Evolutionary conservation across 176 grass and related monocot genomes (phyloP), one percentile per base, ranked within the genome.

Genomic region (Aegilops umbellulata): DNA sequence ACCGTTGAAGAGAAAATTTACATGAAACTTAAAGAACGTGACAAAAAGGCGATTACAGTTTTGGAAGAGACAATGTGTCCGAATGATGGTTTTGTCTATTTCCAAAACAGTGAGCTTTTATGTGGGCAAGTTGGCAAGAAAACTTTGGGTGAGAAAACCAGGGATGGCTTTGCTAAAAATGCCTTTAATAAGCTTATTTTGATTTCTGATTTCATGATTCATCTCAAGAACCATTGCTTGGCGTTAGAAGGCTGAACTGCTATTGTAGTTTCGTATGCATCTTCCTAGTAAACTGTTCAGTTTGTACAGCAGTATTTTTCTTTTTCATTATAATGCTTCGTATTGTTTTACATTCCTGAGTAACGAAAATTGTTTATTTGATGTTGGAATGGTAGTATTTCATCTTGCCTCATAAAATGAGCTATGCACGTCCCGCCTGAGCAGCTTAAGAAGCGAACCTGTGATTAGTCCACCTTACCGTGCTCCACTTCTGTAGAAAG

Each of bases 101-200:
- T 98, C 75, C 93, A 88, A 65, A 98, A 98, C 84, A 98, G 96
- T 62, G 96, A 98, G 62, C 93, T 98, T 80, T 86, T 98, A 77
- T 92, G 77, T 79, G 96, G 96, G 44, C 96, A 98, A 82, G 65
- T 98, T 79, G 96, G 96, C 57, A 98, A 98, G 90, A 36, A 41
- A 38, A 98, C 96, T 77, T 85, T 98, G 92, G 96, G 96, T 98
- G 64, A 93, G 79, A 51, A 89, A 61, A 65, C 75, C 61, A 73
- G 6, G 20, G 8, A 34, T 74, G 24, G 2, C 42, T 84, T 76
- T 51, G 38, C 71, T 49, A 44, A 38, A 51, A 17, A 62, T n/a
- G 0, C 19, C 34, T 73, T 22, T 8, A 8, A 44, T 60, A 39
- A 62, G 26, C 24, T 84, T 32, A 19, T 63, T 31, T 44, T 49